Percentiles rank a stretch among this genome's conserved stretches.
phyloP scores from a whole-genome alignment of 73 alveolate genomes.

The Tetrahymena borealis region DNA sequence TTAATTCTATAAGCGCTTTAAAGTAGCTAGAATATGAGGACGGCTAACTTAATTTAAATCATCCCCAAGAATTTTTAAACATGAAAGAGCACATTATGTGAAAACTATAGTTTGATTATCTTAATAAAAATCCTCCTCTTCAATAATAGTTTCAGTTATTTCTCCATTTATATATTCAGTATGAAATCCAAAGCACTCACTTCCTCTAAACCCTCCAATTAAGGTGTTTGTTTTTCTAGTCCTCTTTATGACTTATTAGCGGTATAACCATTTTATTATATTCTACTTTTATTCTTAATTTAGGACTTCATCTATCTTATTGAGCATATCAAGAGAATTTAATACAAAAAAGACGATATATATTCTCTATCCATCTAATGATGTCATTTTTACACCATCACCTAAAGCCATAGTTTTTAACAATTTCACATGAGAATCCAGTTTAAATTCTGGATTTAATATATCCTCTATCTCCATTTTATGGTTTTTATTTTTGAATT shows the following conservation, averaged over 20 bases:
- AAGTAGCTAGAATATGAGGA: neutral
- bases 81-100: neutral
- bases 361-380: neutral
- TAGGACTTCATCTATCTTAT: neutral
- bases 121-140: neutral
- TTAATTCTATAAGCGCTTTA: neutral
- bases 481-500: too few species aligned
- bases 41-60: neutral
- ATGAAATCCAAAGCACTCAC: neutral
- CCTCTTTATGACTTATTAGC: neutral
- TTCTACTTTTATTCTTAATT: neutral
- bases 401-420: neutral
- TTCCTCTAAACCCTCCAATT: neutral
- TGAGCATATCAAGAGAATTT: neutral
- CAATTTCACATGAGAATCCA: neutral
- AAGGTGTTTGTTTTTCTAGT: neutral
- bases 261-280: neutral
- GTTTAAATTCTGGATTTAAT: neutral
- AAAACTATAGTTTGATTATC: neutral
- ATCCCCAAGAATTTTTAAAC: neutral
- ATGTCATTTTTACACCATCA: neutral
- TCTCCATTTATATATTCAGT: neutral
- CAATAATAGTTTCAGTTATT: neutral
- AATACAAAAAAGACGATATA: neutral
- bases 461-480: neutral